Base-by-base conservation (phyloP, 1,284 basidiomycete species). In the Athelia sp. region DNA sequence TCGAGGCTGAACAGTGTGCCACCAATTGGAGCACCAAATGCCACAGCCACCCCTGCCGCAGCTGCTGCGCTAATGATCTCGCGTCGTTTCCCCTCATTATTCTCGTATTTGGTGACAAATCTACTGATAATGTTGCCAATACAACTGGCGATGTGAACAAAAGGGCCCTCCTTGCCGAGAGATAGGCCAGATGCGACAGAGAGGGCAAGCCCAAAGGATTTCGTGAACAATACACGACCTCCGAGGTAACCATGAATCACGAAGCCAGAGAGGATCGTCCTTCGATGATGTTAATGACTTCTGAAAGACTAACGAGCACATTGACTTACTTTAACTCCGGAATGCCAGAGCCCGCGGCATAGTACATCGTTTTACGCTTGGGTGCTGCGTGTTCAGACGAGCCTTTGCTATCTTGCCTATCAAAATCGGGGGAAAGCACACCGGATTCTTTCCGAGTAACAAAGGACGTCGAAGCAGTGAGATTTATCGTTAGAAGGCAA, bases 191-290 rank as follows among this genome's bases (percentile, higher is more conserved):
- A 94, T 3, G 90, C 94, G 18, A 97, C 94, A 3, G 91, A 90
- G 3, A 99, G 74, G 1, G 95, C 85, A 50, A 99, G 68, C 3
- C 95, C 96, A 32, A 96, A 76, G 13, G 87, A 78, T 66, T 99
- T 99, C n/a, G 90, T 93, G 60, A 93, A 86, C 46, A 98, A 69
- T 0, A 90, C 93, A 55, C 93, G 87, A 38, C 78, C 85, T 24
- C 96, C 96, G 35, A 99, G 85, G 65, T 97, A 99, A 18, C 96
- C 96, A 60, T 97, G 93, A 53, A 99, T 98, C 17, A 98, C 95
- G 59, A 98, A 98, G n/a, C 92, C 89, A 51, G 92, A 94, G 34
- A 99, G 75, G 51, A 98, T 97, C 1, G 93, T 95, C 70, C 98
- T 99, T 66, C 98, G 88, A 67, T 98, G 96, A 0, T 95, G 94